These are phyloP conservation scores for Penstemon barbatus DNA, from an alignment of 257 asterid genomes.

Conservation along the genomic window DNA sequence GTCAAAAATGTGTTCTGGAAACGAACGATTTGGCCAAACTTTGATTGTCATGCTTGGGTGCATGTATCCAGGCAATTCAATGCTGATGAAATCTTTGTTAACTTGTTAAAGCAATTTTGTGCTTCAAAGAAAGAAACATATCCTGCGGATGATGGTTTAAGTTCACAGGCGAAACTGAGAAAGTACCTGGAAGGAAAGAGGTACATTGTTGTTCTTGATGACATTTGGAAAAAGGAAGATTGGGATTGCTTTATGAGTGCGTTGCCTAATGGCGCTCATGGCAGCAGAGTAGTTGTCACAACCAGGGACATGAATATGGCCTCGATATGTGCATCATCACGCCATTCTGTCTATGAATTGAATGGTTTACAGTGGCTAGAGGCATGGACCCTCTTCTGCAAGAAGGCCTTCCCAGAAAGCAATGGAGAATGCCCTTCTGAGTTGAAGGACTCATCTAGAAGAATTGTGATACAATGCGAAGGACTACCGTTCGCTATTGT, in stretches of 20 bases:
- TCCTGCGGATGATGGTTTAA: slow-evolving; percentile 1
- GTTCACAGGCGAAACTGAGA: background rate
- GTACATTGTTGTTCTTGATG: slow-evolving; percentile 51
- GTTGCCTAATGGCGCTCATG: slow-evolving; percentile 35
- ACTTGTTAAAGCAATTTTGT: slow-evolving; percentile 26
- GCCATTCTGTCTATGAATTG: background rate
- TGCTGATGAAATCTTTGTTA: background rate
- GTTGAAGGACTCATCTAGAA: slow-evolving; percentile 24
- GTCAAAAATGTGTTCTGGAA: slow-evolving; percentile 29
- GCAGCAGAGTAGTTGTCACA: slow-evolving; percentile 53
- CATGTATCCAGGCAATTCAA: slow-evolving; percentile 22
- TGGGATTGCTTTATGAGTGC: slow-evolving; percentile 39
- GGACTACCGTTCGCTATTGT: slow-evolving; percentile 47
- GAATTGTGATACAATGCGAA: slow-evolving; percentile 35
- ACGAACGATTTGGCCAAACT: slow-evolving; percentile 12
- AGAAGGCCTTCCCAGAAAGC: slow-evolving; percentile 41
- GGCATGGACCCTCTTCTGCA: slow-evolving; percentile 54
- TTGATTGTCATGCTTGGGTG: slow-evolving; percentile 44
- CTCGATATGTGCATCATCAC: slow-evolving; percentile 28
- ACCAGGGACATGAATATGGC: slow-evolving; percentile 40
- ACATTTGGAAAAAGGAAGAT: slow-evolving; percentile 36
- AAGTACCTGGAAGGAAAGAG: slow-evolving; percentile 26
- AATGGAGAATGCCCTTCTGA: slow-evolving; percentile 40
- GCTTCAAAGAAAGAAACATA: slow-evolving; percentile 19
- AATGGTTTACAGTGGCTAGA: slow-evolving; percentile 25